Base-by-base conservation (phyloP, 495 filamentous ascomycete genomes). In the Penicillium lagena region DNA sequence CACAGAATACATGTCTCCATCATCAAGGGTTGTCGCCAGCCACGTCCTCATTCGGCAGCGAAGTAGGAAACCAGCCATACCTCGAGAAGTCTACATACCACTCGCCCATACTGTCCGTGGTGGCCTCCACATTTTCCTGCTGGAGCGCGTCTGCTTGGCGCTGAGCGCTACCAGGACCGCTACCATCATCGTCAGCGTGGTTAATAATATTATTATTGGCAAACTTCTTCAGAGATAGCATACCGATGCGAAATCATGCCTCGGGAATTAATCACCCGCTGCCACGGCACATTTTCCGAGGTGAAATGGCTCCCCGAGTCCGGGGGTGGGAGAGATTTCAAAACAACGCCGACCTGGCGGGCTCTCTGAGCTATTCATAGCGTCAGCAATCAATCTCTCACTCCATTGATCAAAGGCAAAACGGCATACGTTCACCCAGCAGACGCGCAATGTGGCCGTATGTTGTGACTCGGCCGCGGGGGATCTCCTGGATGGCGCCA, bases 361-460 rank as follows among this genome's bases (percentile, higher is more conserved):
- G 82, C 79, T 8, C 83, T 72, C 61, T 84, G 73, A 10, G 81
- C 82, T 87, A 43, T 37, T 9, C 15, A n/a, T 12, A 34, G 9
- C 29, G 32, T 7, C 29, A 2, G 22, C 13, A 12, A 13, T 32
- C 3, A 13, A 33, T 31, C 32, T 40, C 2, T 6, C 34, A 41
- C 17, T 37, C 13, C 11, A 28, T 14, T 3, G 36, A n/a, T 13
- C 15, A 39, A 9, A 37, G 7, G 4, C 12, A 29, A 32, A 39
- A 22, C 29, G 9, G 29, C 37, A 10, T 51, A 95, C 89, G 88
- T 44, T 82, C 81, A 37, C 87, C 90, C 8, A 96, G 63, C 12
- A 96, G 66, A 12, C 62, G 71, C 8, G 90, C 90, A 44, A 97
- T 93, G 60, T 96, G 90, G 0, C 86, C 89, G 64, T 96, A 96